Evolutionary conservation across 352 stramenopile species (phyloP).

Genomic region (Phytophthora sojae): DNA sequence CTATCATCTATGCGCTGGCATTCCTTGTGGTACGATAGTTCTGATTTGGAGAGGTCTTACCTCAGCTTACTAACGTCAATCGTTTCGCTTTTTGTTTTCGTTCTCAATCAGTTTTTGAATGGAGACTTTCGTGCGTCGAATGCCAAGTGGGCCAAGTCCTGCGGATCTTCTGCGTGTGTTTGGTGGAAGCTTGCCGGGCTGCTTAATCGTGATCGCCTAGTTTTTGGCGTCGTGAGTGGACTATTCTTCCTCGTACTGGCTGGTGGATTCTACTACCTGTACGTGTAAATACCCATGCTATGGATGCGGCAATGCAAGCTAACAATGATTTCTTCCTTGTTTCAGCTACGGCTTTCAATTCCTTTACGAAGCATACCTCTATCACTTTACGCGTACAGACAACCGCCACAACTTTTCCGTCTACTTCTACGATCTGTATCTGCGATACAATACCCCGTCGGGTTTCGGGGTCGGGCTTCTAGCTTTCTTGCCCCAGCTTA

Average conservation of each 20-base stretch:
- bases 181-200: conserved; percentile 58
- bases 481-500: conserved; percentile 88
- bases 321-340: neutral
- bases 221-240: conserved; percentile 92
- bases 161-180: conserved; percentile 60
- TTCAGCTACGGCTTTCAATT: conserved; percentile 92
- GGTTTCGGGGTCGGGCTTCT: conserved; percentile 81
- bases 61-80: neutral
- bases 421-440: conserved; percentile 99
- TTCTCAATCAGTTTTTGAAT: conserved; percentile 67
- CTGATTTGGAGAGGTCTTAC: neutral
- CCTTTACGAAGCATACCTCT: conserved; percentile 97
- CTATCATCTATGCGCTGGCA: conserved; percentile 96
- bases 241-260: conserved; percentile 88
- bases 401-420: conserved; percentile 99
- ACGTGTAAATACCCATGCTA: conserved; percentile 27
- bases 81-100: neutral
- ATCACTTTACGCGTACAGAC: conserved; percentile 98
- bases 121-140: conserved; percentile 63
- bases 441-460: conserved; percentile 89
- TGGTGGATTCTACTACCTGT: conserved; percentile 87
- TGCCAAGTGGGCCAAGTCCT: conserved; percentile 53
- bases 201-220: conserved; percentile 77
- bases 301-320: neutral
- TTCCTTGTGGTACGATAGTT: conserved; percentile 80